Percentiles rank a stretch among this genome's conserved stretches.
These are phyloP conservation scores for Fusarium sublunatum DNA, from an alignment of 2,329 filamentous ascomycete species.

Conservation along the genomic window DNA sequence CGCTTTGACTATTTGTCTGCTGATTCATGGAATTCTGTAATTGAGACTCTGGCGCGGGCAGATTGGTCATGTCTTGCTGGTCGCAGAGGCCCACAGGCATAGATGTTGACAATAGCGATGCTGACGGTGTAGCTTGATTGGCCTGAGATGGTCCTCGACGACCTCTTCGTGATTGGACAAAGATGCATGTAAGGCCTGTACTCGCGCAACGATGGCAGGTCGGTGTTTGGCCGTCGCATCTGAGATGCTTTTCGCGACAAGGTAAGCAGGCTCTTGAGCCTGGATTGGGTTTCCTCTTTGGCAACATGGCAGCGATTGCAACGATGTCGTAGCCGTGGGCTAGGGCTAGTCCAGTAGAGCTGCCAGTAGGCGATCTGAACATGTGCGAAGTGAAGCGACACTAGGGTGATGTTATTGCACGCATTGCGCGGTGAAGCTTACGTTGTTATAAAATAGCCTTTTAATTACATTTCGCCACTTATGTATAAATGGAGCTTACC, in stretches of 20 bases:
- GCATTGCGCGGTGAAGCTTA: no score
- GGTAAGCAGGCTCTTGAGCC: conserved; percentile 1
- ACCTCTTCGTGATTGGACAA: not conserved
- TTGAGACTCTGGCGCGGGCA: not conserved
- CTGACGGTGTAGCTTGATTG: not conserved
- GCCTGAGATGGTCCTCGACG: not conserved
- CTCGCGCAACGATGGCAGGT: not conserved
- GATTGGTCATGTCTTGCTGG: conserved; percentile 1
- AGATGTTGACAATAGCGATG: not conserved
- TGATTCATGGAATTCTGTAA: no score
- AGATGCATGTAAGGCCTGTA: not conserved
- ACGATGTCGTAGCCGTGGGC: not conserved
- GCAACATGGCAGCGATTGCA: not conserved
- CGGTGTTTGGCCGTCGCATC: conserved; percentile 7
- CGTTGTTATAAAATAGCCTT: not conserved
- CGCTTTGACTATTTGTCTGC: not conserved
- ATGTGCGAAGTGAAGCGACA: no score
- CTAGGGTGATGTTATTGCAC: not conserved
- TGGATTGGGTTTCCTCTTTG: conserved; percentile 3
- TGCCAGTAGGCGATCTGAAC: no score
- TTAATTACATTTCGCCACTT: not conserved
- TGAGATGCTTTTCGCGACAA: conserved; percentile 7
- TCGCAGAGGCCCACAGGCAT: not conserved
- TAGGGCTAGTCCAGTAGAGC: no score
- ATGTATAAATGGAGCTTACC: not conserved